phyloP scores from a whole-genome alignment of 345 rosid genomes.

The Gossypium herbaceum region DNA sequence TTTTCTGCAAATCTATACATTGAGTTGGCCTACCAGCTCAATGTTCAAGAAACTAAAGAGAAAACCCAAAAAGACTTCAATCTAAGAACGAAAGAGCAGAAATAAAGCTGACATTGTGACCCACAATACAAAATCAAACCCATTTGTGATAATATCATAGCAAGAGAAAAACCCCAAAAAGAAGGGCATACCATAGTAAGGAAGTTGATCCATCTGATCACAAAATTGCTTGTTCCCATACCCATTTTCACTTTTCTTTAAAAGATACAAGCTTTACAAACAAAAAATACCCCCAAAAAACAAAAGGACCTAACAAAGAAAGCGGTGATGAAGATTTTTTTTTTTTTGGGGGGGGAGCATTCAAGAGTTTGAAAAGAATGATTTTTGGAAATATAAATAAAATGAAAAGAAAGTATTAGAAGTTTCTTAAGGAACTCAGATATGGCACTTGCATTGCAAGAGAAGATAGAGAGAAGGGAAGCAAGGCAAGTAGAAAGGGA shows the following conservation, averaged over 20 bases:
- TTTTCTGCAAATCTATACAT: background rate
- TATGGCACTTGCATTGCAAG: slow-evolving; percentile 32
- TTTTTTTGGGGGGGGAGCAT: background rate
- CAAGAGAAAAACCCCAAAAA: background rate
- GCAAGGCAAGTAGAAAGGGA: background rate
- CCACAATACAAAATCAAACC: slow-evolving; percentile 19
- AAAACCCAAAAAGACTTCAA: background rate
- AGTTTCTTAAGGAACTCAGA: slow-evolving; percentile 8
- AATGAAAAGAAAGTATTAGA: background rate
- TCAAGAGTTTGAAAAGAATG: background rate
- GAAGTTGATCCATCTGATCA: slow-evolving; percentile 91
- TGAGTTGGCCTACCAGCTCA: background rate
- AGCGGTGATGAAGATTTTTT: background rate
- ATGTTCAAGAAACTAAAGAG: background rate
- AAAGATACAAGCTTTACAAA: background rate
- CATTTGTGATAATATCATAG: background rate
- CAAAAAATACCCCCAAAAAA: slow-evolving; percentile 5
- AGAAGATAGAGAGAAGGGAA: slow-evolving; percentile 9
- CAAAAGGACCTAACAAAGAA: slow-evolving; percentile 1
- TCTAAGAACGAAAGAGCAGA: background rate
- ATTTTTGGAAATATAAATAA: background rate
- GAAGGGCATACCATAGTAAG: slow-evolving; percentile 66
- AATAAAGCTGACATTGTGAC: background rate
- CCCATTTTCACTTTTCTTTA: slow-evolving; percentile 48
- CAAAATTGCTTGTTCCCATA: slow-evolving; percentile 75